Evolutionary conservation across 148 eudicot genomes (phyloP), one percentile per base, ranked within the genome.

Genomic region (Rhododendron williamsianum): DNA sequence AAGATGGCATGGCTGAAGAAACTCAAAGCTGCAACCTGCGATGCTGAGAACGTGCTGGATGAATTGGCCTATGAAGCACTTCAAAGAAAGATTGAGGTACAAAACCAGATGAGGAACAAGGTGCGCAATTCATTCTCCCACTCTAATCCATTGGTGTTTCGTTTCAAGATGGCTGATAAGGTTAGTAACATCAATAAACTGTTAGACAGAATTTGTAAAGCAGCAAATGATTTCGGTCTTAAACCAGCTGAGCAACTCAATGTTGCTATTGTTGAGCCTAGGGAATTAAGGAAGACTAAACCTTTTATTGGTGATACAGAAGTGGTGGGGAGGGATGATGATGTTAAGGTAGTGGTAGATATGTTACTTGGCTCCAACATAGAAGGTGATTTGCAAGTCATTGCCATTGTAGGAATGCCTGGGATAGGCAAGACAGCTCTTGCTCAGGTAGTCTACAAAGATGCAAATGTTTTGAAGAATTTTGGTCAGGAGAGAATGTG

Each of bases 261-360:
- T 6, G 30, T 33, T 3, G 0, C 46, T 43, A 6, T 5, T 5
- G 46, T 43, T 43, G 46, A 43, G 7, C 23, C 41, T 13, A 6
- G 7, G 7, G 46, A 15, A 30, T 2, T 3, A 15, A 3, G 33
- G 43, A 65, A 54, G 33, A 84, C 72, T 56, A 16, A 1, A n/a
- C 58, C 82, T 7, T n/a, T 85, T 15, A 33, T 58, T 1, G 43
- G 19, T 30, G 78, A 48, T 63, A 35, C 82, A 16, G 7, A n/a
- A 9, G 45, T 85, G 0, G n/a, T 85, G 25, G 86, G 86, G 30
- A 78, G 86, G 51, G 82, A 27, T 6, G 21, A 38, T 65, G 87
- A 85, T 65, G 83, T 38, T 4, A 9, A 35, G 11, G 43, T 7
- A 49, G 8, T 85, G 48, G 78, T 85, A 6, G n/a, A 80, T 0